Conservation (phyloP, 75 land plant species). For the Isoetes taiwanensis region DNA sequence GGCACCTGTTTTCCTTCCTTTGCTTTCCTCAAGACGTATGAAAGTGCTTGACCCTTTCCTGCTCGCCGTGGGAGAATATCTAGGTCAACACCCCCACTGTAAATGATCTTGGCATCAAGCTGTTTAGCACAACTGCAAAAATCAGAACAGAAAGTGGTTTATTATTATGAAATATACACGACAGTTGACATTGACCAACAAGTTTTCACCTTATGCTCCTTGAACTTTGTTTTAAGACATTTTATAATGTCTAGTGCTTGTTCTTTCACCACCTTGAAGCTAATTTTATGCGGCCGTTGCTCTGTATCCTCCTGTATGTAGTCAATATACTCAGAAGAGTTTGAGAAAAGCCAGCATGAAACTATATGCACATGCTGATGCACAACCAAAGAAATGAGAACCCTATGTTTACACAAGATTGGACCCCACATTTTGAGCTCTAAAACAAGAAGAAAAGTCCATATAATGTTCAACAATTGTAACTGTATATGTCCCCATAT, state of each 20-base stretch:
- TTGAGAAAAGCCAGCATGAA: too few species aligned
- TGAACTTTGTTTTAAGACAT: neutral
- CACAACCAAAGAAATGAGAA: too few species aligned
- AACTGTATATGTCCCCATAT: too few species aligned
- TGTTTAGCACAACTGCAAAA: slow-evolving; percentile 14
- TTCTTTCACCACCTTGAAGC: slow-evolving; percentile 1
- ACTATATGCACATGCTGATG: too few species aligned
- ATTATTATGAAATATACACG: neutral
- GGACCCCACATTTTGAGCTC: too few species aligned
- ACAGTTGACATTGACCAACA: too few species aligned
- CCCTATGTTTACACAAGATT: too few species aligned
- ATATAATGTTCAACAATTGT: too few species aligned
- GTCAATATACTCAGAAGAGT: too few species aligned
- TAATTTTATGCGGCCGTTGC: neutral
- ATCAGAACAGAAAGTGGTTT: neutral
- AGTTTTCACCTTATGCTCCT: neutral
- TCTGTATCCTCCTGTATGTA: neutral
- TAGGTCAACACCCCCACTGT: slow-evolving; percentile 30
- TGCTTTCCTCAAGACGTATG: slow-evolving; percentile 27
- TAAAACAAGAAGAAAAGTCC: too few species aligned
- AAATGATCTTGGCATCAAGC: slow-evolving; percentile 34
- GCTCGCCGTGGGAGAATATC: slow-evolving; percentile 38
- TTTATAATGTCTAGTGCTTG: neutral
- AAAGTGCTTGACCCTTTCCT: slow-evolving; percentile 41
- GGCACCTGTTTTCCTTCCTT: slow-evolving; percentile 13